phyloP scores from a whole-genome alignment of 192 early-diverging fungal genomes.

The Phlyctochytrium bullatum region DNA sequence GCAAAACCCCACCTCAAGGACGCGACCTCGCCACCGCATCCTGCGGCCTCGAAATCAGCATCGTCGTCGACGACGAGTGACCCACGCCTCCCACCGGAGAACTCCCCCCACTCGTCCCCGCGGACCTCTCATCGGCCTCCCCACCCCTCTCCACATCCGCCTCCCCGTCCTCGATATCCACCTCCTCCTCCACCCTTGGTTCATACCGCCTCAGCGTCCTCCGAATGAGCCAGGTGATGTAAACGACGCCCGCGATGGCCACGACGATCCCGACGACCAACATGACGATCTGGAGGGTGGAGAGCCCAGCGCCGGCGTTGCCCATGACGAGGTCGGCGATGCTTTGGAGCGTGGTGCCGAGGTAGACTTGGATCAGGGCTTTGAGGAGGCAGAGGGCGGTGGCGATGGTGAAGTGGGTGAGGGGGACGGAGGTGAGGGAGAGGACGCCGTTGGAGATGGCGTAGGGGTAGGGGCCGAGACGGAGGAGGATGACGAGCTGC shows the following conservation, averaged over 20 bases:
- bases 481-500: conserved; percentile 63
- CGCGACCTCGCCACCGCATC: too few relatives aligned
- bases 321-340: conserved; percentile 14
- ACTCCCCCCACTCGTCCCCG: too few relatives aligned
- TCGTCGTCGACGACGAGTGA: too few relatives aligned
- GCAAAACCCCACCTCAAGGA: too few relatives aligned
- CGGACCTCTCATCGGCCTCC: too few relatives aligned
- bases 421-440: conserved; percentile 24
- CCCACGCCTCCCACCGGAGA: too few relatives aligned
- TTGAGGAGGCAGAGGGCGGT: conserved; percentile 24
- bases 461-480: conserved; percentile 72
- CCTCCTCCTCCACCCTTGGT: too few relatives aligned
- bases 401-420: conserved; percentile 10
- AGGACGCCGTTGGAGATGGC: conserved; percentile 48
- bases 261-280: conserved; percentile 14
- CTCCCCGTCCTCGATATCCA: too few relatives aligned
- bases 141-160: too few relatives aligned
- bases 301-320: not conserved
- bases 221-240: conserved; percentile 22
- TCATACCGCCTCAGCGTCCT: conserved; percentile 10
- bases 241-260: conserved; percentile 17
- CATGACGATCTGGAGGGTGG: conserved; percentile 14
- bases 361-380: conserved; percentile 26
- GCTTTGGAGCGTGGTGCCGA: conserved; percentile 29
- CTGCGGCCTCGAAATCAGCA: too few relatives aligned